Evolutionary conservation across 495 filamentous ascomycete species (phyloP).

Genomic region (Xylaria castorea): DNA sequence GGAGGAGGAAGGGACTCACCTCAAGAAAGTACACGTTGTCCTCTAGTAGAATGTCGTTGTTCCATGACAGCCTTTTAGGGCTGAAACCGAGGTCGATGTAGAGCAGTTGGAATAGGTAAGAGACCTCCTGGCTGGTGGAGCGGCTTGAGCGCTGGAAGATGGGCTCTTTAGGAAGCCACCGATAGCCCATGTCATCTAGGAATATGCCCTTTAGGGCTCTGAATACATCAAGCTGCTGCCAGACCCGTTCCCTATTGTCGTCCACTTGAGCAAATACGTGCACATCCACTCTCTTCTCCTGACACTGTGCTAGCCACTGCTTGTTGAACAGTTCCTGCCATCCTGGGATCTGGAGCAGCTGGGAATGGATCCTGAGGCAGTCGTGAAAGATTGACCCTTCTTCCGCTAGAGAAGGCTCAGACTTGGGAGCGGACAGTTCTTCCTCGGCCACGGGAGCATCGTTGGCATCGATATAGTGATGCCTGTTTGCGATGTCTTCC

Average conservation of each 20-base stretch:
- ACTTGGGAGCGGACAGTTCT: background rate
- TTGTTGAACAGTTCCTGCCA: background rate
- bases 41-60: background rate
- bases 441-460: background rate
- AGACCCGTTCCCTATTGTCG: background rate
- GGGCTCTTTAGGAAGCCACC: background rate
- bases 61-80: background rate
- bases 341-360: background rate
- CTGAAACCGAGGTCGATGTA: background rate
- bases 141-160: background rate
- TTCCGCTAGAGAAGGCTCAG: background rate
- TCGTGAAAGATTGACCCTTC: background rate
- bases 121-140: background rate
- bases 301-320: background rate
- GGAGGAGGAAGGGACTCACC: background rate
- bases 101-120: background rate
- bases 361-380: background rate
- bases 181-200: background rate
- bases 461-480: constrained; percentile 28
- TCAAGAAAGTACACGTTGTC: background rate
- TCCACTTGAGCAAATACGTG: background rate
- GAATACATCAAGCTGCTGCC: background rate
- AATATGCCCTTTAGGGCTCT: constrained; percentile 7
- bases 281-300: background rate
- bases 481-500: constrained; percentile 31